These are phyloP conservation scores for Orobanche coerulescens DNA, from an alignment of 257 asterid species.

Conservation along the genomic window DNA sequence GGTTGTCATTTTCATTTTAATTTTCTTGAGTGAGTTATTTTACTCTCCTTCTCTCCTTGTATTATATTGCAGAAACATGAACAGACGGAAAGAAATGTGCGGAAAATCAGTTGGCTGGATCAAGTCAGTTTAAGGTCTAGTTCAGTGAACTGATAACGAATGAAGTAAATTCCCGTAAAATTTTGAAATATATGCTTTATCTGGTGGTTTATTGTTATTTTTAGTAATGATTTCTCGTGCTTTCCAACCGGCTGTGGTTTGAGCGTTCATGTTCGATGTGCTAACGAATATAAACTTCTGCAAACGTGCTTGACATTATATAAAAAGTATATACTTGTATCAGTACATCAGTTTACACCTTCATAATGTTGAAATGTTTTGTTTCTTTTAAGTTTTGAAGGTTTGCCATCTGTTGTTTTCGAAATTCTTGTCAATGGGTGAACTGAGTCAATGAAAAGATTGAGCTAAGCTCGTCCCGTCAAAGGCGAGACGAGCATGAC, in stretches of 20 bases:
- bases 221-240: not conserved
- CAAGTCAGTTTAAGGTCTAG: conserved; percentile 28
- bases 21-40: not conserved
- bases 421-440: too few species aligned
- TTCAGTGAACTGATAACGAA: not conserved
- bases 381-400: too few species aligned
- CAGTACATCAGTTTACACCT: not conserved
- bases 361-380: not conserved
- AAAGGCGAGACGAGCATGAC: too few species aligned
- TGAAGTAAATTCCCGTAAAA: not conserved
- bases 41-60: not conserved
- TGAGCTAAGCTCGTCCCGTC: too few species aligned
- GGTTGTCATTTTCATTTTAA: not conserved
- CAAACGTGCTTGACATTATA: not conserved
- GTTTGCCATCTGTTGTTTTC: too few species aligned
- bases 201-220: not conserved
- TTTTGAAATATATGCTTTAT: not conserved
- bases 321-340: not conserved
- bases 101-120: conserved; percentile 31
- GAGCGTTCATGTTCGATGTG: not conserved
- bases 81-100: conserved; percentile 4
- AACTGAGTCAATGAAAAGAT: too few species aligned
- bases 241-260: not conserved
- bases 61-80: conserved; percentile 22
- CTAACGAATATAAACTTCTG: not conserved